Conservation (phyloP, 106 monocot genomes). For the Platanthera zijinensis region DNA sequence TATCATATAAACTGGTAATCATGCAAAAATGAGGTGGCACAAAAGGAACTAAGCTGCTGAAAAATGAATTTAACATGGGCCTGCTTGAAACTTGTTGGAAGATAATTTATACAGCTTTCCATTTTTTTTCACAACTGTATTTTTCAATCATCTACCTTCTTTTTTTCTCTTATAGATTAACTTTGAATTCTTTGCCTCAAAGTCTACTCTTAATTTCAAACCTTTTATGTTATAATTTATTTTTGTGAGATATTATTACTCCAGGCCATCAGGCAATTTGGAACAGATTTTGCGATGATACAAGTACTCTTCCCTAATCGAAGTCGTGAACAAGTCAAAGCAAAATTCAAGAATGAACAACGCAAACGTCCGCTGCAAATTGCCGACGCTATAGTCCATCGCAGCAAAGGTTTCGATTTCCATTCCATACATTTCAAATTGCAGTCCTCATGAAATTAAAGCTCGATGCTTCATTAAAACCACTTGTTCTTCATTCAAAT, state of each 20-base stretch:
- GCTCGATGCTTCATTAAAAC: not conserved
- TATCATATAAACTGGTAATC: too few relatives aligned
- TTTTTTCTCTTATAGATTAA: not conserved
- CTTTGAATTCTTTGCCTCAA: not conserved
- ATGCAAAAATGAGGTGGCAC: too few relatives aligned
- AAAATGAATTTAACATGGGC: too few relatives aligned
- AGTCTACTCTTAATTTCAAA: not conserved
- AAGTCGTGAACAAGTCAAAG: conserved; percentile 64
- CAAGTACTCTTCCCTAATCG: conserved; percentile 57
- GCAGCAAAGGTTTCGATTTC: conserved; percentile 39
- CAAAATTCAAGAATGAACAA: conserved; percentile 83
- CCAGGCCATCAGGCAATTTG: conserved; percentile 81
- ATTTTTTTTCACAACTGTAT: too few relatives aligned
- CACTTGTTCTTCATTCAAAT: not conserved
- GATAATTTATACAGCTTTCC: not conserved
- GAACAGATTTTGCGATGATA: conserved; percentile 88
- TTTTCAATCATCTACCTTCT: not conserved
- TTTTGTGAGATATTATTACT: not conserved
- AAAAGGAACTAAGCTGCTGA: too few relatives aligned
- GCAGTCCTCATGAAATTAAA: not conserved
- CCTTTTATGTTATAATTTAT: not conserved
- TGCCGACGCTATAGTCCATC: conserved; percentile 54
- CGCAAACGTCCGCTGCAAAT: conserved; percentile 53
- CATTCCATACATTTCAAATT: not conserved
- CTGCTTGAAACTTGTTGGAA: not conserved